Conservation (phyloP, 768 basidiomycete species). For the Gautieria morchelliformis region DNA sequence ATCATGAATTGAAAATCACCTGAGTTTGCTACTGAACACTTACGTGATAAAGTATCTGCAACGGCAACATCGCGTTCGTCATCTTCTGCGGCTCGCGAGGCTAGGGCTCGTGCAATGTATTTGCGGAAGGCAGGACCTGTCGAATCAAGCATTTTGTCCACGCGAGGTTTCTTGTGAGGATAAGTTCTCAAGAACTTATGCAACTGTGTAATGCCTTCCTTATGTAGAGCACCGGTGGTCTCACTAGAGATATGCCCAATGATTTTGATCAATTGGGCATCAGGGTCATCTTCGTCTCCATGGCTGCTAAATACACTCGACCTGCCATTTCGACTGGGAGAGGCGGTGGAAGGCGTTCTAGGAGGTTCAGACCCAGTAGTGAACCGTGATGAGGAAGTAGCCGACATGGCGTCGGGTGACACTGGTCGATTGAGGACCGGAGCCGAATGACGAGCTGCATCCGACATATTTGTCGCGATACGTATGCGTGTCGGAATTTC, state of each 20-base stretch:
- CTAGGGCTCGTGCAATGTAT: constrained; percentile 81
- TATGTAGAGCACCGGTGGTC: constrained; percentile 81
- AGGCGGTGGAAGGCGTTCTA: constrained; percentile 17
- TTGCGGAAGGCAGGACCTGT: constrained; percentile 87
- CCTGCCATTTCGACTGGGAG: constrained; percentile 45
- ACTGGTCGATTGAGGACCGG: constrained; percentile 59
- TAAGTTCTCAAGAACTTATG: constrained; percentile 90
- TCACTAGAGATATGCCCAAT: constrained; percentile 84
- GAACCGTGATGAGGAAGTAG: constrained; percentile 26
- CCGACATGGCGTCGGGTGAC: constrained; percentile 54
- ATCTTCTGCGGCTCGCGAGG: constrained; percentile 81
- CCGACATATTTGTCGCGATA: constrained; percentile 4
- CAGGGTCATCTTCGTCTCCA: constrained; percentile 80
- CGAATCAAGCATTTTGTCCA: constrained; percentile 81
- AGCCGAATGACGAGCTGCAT: constrained; percentile 29
- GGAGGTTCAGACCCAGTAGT: constrained; percentile 32
- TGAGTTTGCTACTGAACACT: constrained; percentile 15
- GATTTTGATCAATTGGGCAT: constrained; percentile 71
- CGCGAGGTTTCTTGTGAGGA: constrained; percentile 71
- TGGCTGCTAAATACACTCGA: constrained; percentile 33
- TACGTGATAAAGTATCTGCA: constrained; percentile 77
- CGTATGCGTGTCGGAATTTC: constrained; percentile 22
- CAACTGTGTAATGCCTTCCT: constrained; percentile 90
- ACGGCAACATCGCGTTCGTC: constrained; percentile 71
- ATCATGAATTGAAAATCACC: background rate